Percentiles rank a stretch among this genome's conserved stretches.
Evolutionary conservation across 2,329 filamentous ascomycete species (phyloP).

Genomic region (Microdochium paspali): DNA sequence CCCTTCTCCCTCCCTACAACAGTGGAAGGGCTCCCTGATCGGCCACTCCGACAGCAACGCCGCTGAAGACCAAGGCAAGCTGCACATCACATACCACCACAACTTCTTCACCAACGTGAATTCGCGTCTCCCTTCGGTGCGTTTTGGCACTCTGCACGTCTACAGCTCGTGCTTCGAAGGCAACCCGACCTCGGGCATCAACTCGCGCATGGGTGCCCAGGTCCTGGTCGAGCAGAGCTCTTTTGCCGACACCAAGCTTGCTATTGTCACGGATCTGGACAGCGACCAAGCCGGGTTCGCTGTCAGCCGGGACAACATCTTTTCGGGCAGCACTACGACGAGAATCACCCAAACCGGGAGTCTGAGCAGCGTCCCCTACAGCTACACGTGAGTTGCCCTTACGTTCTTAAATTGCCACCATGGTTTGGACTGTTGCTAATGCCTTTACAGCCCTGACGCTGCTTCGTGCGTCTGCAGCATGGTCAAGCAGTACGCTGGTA

Average conservation of each 20-base stretch:
- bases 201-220: slow-evolving; percentile 41
- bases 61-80: slow-evolving; percentile 48
- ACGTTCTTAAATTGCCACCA: too few relatives aligned
- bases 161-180: slow-evolving; percentile 41
- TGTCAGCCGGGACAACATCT: slow-evolving; percentile 32
- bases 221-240: slow-evolving; percentile 41
- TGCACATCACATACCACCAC: slow-evolving; percentile 56
- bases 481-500: slow-evolving; percentile 6
- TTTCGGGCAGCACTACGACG: slow-evolving; percentile 21
- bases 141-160: slow-evolving; percentile 57
- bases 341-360: slow-evolving; percentile 22
- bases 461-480: slow-evolving; percentile 11
- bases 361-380: slow-evolving; percentile 21
- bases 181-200: slow-evolving; percentile 36
- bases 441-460: slow-evolving; percentile 5
- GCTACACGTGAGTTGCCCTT: slow-evolving; percentile 20
- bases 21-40: slow-evolving; percentile 46
- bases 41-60: slow-evolving; percentile 51
- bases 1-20: not conserved
- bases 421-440: too few relatives aligned
- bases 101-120: slow-evolving; percentile 58
- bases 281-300: slow-evolving; percentile 34
- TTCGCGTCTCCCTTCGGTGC: slow-evolving; percentile 52
- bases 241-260: slow-evolving; percentile 32
- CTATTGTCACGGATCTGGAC: slow-evolving; percentile 31